These are phyloP conservation scores for Blastomyces emzantsi DNA, from an alignment of 2,329 filamentous ascomycete genomes.

Conservation along the genomic window DNA sequence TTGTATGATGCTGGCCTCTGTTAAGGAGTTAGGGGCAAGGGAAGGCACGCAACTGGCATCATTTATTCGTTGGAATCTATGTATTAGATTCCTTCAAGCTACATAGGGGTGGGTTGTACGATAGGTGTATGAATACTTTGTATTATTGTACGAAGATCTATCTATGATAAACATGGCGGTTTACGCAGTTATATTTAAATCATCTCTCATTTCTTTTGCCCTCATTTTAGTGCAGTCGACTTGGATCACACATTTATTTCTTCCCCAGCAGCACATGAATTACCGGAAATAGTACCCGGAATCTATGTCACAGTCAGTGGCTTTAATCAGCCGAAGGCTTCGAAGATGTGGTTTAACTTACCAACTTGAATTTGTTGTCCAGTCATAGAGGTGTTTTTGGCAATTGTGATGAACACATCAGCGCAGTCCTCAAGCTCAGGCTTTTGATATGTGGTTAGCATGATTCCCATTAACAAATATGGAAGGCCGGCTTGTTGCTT, in stretches of 20 bases:
- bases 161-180: neutral
- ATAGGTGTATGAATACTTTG: neutral
- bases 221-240: neutral
- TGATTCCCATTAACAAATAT: neutral
- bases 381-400: constrained; percentile 40
- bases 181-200: neutral
- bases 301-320: constrained; percentile 5
- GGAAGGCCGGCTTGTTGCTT: constrained; percentile 17
- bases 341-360: constrained; percentile 20
- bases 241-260: neutral
- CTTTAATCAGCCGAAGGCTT: neutral
- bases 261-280: neutral
- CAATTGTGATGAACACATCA: constrained; percentile 32
- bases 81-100: neutral
- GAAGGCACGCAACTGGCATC: neutral
- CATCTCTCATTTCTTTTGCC: neutral
- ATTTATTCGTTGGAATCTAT: neutral
- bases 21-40: neutral
- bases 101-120: neutral
- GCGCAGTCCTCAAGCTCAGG: constrained; percentile 37
- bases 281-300: constrained; percentile 1
- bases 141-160: neutral
- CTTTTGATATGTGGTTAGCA: constrained; percentile 21
- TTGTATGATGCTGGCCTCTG: constrained; percentile 13
- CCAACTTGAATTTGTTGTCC: constrained; percentile 38